Base-by-base conservation (phyloP, 2,329 filamentous ascomycete genomes). In the Dactylella cylindrospora region DNA sequence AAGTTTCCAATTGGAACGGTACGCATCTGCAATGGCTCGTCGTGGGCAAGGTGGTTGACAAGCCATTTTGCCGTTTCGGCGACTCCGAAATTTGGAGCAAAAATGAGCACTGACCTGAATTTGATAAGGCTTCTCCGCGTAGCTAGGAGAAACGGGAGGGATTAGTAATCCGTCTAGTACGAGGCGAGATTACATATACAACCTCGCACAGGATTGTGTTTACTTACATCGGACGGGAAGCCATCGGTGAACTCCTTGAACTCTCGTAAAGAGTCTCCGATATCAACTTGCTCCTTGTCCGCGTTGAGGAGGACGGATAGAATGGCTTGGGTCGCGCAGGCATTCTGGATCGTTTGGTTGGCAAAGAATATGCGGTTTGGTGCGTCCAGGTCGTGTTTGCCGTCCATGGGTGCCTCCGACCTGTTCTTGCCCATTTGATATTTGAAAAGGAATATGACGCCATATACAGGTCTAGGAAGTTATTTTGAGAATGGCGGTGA, bases 361-460 rank as follows among this genome's bases (percentile, higher is more conserved):
- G 93, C 93, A 74, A 98, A 98, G 79, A 95, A 98, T 69, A 95
- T 79, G 64, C 80, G 79, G 65, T 89, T 84, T 13, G 86, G 78
- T 10, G 89, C 88, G 12, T 78, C 79, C 68, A 83, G 77, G 75
- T 96, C 90, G 73, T 88, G 95, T 26, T 76, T 78, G 64, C 93
- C 93, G 72, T 97, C 90, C 66, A 83, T 80, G 0, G 90, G 90
- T 31, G 70, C 70, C 40, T 75, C 64, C 76, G 82, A 76, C 78
- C 85, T 68, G 77, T 80, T 62, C 74, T 80, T 77, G 71, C 86
- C 84, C 64, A 83, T 90, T 44, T 82, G 88, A 75, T 88, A 98
- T 76, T 96, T 97, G 84, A 98, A 98, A 73, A 98, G 88, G 75
- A 98, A 98, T 71, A 98, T 96, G 68, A 98, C 89, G 70, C 93